Percentiles rank a stretch among this genome's conserved stretches.
These are phyloP conservation scores for Plectosphaerella sp. DNA, from an alignment of 2,329 filamentous ascomycete species.

Conservation along the genomic window DNA sequence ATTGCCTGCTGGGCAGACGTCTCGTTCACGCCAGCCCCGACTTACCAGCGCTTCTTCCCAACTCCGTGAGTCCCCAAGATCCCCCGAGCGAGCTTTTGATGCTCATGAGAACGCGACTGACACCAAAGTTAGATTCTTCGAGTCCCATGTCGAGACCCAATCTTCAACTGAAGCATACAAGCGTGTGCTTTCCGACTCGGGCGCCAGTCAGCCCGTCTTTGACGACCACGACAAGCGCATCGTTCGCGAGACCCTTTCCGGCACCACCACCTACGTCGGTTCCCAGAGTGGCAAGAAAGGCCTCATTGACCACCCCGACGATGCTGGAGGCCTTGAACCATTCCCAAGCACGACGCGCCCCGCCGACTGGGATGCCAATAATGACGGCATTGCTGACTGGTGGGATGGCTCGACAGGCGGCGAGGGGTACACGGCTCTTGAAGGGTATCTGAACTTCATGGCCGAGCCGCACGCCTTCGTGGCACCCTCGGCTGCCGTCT, in stretches of 20 bases:
- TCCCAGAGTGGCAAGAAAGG: slow-evolving; percentile 22
- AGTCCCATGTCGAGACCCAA: slow-evolving; percentile 22
- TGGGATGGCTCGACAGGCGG: slow-evolving; percentile 18
- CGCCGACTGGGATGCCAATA: slow-evolving; percentile 23
- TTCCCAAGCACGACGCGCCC: slow-evolving; percentile 20
- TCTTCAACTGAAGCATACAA: slow-evolving; percentile 26
- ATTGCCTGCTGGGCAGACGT: slow-evolving; percentile 26
- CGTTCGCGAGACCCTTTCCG: slow-evolving; percentile 21
- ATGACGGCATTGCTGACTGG: slow-evolving; percentile 22
- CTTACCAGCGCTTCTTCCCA: slow-evolving; percentile 23
- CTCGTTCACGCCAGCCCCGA: slow-evolving; percentile 17
- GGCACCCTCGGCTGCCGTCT: slow-evolving; percentile 14
- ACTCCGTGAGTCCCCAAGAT: slow-evolving; percentile 9
- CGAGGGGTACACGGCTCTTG: slow-evolving; percentile 15
- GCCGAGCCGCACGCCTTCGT: slow-evolving; percentile 21
- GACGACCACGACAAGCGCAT: slow-evolving; percentile 28
- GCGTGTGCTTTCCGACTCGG: slow-evolving; percentile 25
- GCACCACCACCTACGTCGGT: slow-evolving; percentile 22
- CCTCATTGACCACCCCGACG: slow-evolving; percentile 25
- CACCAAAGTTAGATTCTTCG: slow-evolving; percentile 18
- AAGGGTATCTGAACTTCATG: slow-evolving; percentile 4
- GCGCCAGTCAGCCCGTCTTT: slow-evolving; percentile 21
- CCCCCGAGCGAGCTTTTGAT: not conserved
- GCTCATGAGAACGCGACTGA: not conserved
- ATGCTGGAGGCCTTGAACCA: slow-evolving; percentile 26